phyloP scores from a whole-genome alignment of 768 basidiomycete genomes.

The Grammothele lineata region DNA sequence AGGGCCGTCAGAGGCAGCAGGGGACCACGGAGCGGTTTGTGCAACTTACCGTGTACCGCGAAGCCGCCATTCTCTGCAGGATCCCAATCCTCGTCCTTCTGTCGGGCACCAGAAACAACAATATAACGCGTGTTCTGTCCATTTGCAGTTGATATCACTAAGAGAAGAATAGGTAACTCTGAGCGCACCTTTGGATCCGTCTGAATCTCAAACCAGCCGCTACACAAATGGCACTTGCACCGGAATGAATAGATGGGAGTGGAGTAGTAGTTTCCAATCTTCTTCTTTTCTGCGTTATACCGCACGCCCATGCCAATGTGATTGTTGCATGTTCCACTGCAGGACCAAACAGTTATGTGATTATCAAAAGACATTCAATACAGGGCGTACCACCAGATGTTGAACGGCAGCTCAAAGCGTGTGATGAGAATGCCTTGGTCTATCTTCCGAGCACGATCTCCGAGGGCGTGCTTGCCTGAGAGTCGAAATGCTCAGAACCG shows the following conservation, averaged over 20 bases:
- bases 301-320: conserved; percentile 99
- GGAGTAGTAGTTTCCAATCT: conserved; percentile 90
- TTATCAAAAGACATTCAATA: not conserved
- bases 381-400: conserved; percentile 83
- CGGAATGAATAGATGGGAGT: conserved; percentile 94
- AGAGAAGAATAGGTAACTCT: not conserved
- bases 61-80: conserved; percentile 95
- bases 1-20: conserved; percentile 4
- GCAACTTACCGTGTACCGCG: conserved; percentile 70
- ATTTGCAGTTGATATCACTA: not conserved
- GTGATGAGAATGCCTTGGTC: conserved; percentile 95
- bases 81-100: conserved; percentile 96
- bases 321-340: conserved; percentile 87
- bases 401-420: conserved; percentile 94
- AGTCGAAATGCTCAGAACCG: not conserved
- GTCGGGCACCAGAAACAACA: conserved; percentile 87
- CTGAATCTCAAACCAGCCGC: conserved; percentile 96
- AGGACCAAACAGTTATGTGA: too few species aligned
- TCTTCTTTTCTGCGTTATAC: conserved; percentile 99
- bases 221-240: conserved; percentile 96
- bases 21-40: not conserved
- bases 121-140: conserved; percentile 91
- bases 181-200: conserved; percentile 87
- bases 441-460: conserved; percentile 89
- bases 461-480: conserved; percentile 89